Conservation (phyloP, 805 yeast genomes). For the Candida railenensis region DNA sequence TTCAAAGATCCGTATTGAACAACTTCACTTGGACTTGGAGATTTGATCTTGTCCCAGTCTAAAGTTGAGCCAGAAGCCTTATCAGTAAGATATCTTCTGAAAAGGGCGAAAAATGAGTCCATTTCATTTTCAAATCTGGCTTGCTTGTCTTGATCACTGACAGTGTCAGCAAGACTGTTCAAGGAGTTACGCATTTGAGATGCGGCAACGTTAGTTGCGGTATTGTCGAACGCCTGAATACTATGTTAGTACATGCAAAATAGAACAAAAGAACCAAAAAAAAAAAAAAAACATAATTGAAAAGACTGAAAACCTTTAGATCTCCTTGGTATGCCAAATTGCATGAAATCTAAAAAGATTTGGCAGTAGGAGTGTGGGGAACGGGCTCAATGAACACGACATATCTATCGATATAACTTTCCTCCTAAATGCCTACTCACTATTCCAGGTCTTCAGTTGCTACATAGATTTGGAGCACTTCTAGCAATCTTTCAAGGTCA, state of each 20-base stretch:
- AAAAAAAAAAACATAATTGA: too few relatives aligned
- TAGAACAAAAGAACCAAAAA: too few relatives aligned
- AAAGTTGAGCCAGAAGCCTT: constrained; percentile 82
- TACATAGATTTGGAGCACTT: too few relatives aligned
- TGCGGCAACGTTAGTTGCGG: constrained; percentile 93
- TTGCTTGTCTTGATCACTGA: constrained; percentile 48
- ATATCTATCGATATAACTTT: too few relatives aligned
- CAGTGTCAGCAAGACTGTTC: constrained; percentile 85
- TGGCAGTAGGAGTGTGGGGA: constrained; percentile 56
- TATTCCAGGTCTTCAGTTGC: too few relatives aligned
- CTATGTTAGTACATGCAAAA: constrained; percentile 20
- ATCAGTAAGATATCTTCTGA: constrained; percentile 87
- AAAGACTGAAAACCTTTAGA: too few relatives aligned
- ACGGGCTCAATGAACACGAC: too few relatives aligned
- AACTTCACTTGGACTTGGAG: constrained; percentile 88
- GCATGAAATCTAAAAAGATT: too few relatives aligned
- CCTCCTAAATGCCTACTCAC: too few relatives aligned
- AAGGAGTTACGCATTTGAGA: constrained; percentile 96
- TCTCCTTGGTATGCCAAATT: too few relatives aligned
- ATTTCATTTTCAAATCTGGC: constrained; percentile 79
- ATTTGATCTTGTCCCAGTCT: constrained; percentile 94
- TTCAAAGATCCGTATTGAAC: constrained; percentile 64
- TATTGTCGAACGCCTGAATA: constrained; percentile 82
- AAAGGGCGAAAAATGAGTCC: constrained; percentile 92
- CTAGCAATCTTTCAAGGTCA: too few relatives aligned